Base-by-base conservation (phyloP, 1,284 basidiomycete genomes). In the Malassezia psittaci region DNA sequence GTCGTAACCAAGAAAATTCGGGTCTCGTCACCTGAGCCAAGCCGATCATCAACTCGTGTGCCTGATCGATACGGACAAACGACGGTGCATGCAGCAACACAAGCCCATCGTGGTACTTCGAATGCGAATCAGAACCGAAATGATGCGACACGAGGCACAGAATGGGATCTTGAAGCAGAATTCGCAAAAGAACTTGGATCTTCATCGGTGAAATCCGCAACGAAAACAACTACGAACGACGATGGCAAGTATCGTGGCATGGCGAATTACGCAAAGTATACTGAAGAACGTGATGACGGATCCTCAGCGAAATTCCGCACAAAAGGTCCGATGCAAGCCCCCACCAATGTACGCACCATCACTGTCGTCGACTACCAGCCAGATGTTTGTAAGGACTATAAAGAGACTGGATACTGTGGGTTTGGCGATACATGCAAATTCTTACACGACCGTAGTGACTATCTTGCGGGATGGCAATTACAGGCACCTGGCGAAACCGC, bases 331-430 rank as follows among this genome's bases (percentile, higher is more conserved):
- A 66, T 68, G 35, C 58, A 52, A 6, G 60, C 61, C 33, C 60
- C 65, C 13, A 85, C 79, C 68, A 96, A 93, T 56, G 91, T 99
- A 63, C 82, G 90, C 54, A 91, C 88, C 1, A 90, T 96, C 51
- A 96, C 93, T 0, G 84, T 96, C 54, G 82, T 90, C 48, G 94
- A 99, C 79, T 99, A 96, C 77, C 94, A 98, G 77, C 93, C 94
- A 3, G 93, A 96, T 71, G 88, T 96, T 18, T 99, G 94, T 78
- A 99, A 98, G 76, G 91, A 96, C 77, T 99, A 98, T 78, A 96
- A 96, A 83, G 93, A 98, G 78, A 98, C 93, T 41, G 94, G 94
- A 0, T 98, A 90, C 76, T 99, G 93, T 77, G 94, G 94, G 4
- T 99, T 94, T 74, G 94, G 94, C 32, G 94, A 99, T 77, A 91